These are phyloP conservation scores for Millerozyma acaciae DNA, from an alignment of 805 yeast species.

Conservation along the genomic window DNA sequence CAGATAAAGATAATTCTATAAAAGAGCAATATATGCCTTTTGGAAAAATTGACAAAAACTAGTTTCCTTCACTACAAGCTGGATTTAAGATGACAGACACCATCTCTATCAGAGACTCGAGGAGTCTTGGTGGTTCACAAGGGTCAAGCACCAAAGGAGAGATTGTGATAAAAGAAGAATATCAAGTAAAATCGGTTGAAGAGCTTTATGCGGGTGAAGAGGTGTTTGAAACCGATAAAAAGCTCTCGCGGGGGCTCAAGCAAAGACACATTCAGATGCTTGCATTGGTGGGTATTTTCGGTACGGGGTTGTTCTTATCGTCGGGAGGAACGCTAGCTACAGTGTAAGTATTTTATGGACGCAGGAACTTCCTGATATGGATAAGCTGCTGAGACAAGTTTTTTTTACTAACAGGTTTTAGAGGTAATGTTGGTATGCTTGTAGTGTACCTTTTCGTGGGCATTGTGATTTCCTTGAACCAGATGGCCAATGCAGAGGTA, in stretches of 20 bases:
- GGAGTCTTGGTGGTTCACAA: no score
- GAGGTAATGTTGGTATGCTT: slow-evolving; percentile 41
- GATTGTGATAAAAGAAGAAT: no score
- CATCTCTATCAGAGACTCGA: no score
- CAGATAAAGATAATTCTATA: no score
- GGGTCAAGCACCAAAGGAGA: no score
- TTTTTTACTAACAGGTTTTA: slow-evolving; percentile 3
- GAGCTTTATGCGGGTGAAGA: background rate
- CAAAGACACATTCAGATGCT: slow-evolving; percentile 19
- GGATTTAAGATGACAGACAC: no score
- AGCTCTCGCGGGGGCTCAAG: slow-evolving; percentile 12
- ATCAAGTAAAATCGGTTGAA: background rate
- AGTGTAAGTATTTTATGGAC: slow-evolving; percentile 38
- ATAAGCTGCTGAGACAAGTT: slow-evolving; percentile 15
- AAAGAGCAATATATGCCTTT: no score
- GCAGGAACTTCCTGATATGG: no score
- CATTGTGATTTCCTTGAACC: slow-evolving; percentile 33
- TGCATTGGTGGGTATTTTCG: slow-evolving; percentile 27
- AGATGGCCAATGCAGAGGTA: slow-evolving; percentile 38
- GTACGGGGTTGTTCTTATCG: slow-evolving; percentile 55
- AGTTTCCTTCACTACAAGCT: no score
- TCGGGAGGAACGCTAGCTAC: slow-evolving; percentile 46
- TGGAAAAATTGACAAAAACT: no score
- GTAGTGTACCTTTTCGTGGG: slow-evolving; percentile 50
- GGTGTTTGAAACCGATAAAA: slow-evolving; percentile 13